These are phyloP conservation scores for Russula sp. DNA, from an alignment of 768 basidiomycete genomes.

Conservation along the genomic window DNA sequence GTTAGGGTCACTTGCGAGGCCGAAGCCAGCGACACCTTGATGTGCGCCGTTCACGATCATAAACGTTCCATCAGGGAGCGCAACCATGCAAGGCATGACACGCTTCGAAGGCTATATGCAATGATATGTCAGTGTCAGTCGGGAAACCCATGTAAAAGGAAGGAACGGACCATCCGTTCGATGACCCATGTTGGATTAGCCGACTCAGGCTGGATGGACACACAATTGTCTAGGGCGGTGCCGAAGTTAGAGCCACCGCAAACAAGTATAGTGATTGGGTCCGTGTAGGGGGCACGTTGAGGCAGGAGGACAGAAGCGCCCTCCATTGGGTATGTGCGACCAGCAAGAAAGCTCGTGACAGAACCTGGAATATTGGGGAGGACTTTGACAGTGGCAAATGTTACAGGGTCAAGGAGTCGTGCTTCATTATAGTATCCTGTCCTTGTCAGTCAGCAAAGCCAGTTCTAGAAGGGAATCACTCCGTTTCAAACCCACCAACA, in stretches of 20 bases:
- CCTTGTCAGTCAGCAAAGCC: background rate
- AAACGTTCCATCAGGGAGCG: conserved; percentile 69
- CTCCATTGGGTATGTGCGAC: conserved; percentile 74
- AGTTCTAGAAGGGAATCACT: background rate
- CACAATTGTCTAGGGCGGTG: conserved; percentile 60
- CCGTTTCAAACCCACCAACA: conserved; percentile 45
- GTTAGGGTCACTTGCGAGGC: conserved; percentile 54
- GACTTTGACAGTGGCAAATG: conserved; percentile 51
- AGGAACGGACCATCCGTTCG: conserved; percentile 65
- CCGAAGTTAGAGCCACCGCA: conserved; percentile 72
- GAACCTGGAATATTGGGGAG: conserved; percentile 72
- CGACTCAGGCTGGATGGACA: conserved; percentile 60
- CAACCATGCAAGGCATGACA: conserved; percentile 48
- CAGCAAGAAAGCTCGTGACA: conserved; percentile 63
- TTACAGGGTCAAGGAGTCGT: conserved; percentile 61
- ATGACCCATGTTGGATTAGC: conserved; percentile 58
- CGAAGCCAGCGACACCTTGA: conserved; percentile 54
- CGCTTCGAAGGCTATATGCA: no score
- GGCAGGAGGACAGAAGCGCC: conserved; percentile 68
- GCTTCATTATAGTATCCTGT: conserved; percentile 74
- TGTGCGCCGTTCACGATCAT: conserved; percentile 72
- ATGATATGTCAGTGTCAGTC: background rate
- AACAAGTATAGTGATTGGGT: conserved; percentile 59
- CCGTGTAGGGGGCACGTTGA: conserved; percentile 65
- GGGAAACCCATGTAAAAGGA: conserved; percentile 36